Conservation (phyloP, 73 alveolate genomes). For the Symbiodinium pilosum region DNA sequence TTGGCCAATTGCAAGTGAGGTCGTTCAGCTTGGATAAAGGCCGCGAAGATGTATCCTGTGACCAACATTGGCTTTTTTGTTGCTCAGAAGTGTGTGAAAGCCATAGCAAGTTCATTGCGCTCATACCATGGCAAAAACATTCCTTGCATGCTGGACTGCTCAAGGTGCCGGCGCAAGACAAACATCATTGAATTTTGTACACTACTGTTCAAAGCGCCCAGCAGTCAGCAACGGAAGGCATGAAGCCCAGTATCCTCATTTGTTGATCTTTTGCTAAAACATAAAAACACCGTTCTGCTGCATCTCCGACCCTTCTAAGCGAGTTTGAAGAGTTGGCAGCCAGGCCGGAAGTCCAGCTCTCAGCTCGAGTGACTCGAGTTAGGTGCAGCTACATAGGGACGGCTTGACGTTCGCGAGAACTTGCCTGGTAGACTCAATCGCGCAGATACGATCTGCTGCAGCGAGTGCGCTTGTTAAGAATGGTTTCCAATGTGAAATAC, state of each 20-base stretch:
- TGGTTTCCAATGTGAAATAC: neutral
- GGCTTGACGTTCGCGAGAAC: neutral
- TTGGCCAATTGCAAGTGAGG: neutral
- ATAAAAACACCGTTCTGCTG: too few relatives aligned
- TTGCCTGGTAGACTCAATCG: neutral
- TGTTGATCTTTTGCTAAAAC: neutral
- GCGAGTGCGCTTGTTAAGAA: too few relatives aligned
- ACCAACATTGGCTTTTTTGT: neutral
- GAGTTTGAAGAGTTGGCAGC: neutral
- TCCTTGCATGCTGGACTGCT: neutral
- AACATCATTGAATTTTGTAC: neutral
- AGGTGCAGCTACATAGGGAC: neutral
- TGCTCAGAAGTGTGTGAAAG: neutral
- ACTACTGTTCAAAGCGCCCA: neutral
- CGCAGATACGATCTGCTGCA: too few relatives aligned
- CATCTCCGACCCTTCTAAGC: neutral
- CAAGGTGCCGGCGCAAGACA: neutral
- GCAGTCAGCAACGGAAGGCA: neutral
- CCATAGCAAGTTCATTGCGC: too few relatives aligned
- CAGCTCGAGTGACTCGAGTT: neutral
- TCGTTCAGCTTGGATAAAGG: neutral
- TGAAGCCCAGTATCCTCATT: neutral
- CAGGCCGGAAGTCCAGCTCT: constrained; percentile 13
- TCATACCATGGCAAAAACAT: neutral
- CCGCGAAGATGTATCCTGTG: neutral